A percentile compares a stretch with the other conserved stretches of the same genome.
phyloP scores from a whole-genome alignment of 2,329 filamentous ascomycete genomes.

The Microascus cirrosus region DNA sequence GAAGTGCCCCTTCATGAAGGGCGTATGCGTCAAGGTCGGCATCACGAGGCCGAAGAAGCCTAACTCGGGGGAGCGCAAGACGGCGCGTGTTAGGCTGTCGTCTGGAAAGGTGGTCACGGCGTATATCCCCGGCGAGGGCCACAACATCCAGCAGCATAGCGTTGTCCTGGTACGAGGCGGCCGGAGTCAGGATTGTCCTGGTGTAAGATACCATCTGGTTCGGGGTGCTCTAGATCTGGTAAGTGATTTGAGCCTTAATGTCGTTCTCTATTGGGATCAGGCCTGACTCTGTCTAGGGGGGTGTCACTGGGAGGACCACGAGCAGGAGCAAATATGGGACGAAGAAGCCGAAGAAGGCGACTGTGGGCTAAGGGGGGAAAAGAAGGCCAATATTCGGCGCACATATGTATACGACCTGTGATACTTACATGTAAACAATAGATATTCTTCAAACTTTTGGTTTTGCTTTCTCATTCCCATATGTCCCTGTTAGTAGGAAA shows the following conservation, averaged over 20 bases:
- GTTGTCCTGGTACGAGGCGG: slow-evolving; percentile 94
- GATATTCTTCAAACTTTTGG: not conserved
- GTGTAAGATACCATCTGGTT: slow-evolving; percentile 92
- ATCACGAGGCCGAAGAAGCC: slow-evolving; percentile 96
- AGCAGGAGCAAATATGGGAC: slow-evolving; percentile 95
- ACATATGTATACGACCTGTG: not conserved
- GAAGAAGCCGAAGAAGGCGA: slow-evolving; percentile 90
- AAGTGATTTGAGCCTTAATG: slow-evolving; percentile 24
- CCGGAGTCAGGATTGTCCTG: slow-evolving; percentile 90
- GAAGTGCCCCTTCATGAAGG: slow-evolving; percentile 74
- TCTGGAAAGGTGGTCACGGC: slow-evolving; percentile 80
- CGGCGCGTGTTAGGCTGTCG: slow-evolving; percentile 79
- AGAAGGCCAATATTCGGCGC: not conserved
- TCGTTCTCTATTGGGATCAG: not conserved
- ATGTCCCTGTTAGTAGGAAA: no score
- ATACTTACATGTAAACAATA: not conserved
- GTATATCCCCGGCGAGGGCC: slow-evolving; percentile 94
- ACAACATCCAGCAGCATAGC: slow-evolving; percentile 98
- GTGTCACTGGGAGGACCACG: slow-evolving; percentile 73
- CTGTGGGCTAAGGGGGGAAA: slow-evolving; percentile 31
- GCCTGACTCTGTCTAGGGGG: slow-evolving; percentile 47
- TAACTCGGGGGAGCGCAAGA: slow-evolving; percentile 95
- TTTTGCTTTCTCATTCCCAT: no score
- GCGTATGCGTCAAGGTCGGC: slow-evolving; percentile 89
- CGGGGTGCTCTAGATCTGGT: slow-evolving; percentile 89